phyloP scores from a whole-genome alignment of 495 filamentous ascomycete species.

The Opeltia flavorubescens region DNA sequence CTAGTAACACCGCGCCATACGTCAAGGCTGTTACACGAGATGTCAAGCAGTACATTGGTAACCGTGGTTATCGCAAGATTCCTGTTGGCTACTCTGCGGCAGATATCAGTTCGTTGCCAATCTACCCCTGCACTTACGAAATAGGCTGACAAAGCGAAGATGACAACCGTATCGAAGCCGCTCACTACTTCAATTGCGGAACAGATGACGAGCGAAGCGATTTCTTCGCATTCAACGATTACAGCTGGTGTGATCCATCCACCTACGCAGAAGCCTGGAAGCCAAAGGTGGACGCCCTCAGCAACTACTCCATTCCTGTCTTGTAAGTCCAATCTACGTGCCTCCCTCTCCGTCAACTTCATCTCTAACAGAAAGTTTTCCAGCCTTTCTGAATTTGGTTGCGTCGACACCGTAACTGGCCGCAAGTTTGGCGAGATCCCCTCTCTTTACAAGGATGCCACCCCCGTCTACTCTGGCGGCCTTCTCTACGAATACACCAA shows the following conservation, averaged over 20 bases:
- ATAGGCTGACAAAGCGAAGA: constrained; percentile 25
- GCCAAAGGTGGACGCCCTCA: constrained; percentile 83
- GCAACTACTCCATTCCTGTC: constrained; percentile 78
- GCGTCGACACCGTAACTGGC: constrained; percentile 59
- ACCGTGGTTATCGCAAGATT: constrained; percentile 58
- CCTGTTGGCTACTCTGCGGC: constrained; percentile 91
- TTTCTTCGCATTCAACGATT: constrained; percentile 98
- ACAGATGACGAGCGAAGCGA: constrained; percentile 71
- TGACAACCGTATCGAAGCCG: constrained; percentile 77
- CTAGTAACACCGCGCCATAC: constrained; percentile 62
- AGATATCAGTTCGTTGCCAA: constrained; percentile 4
- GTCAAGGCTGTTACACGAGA: constrained; percentile 92
- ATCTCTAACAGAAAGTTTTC: constrained; percentile 6
- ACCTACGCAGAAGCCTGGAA: constrained; percentile 69
- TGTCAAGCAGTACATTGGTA: constrained; percentile 71
- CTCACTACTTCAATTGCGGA: constrained; percentile 91
- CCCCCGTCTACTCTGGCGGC: constrained; percentile 82
- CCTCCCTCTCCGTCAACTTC: not conserved
- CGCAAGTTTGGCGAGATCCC: constrained; percentile 71
- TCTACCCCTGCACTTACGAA: constrained; percentile 36
- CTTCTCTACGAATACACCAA: constrained; percentile 91
- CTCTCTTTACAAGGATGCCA: constrained; percentile 85
- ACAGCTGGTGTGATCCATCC: constrained; percentile 88
- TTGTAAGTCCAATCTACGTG: constrained; percentile 36
- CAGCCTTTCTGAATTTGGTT: constrained; percentile 83